Conservation (phyloP, 805 yeast genomes). For the Tetrapisispora arboricola region DNA sequence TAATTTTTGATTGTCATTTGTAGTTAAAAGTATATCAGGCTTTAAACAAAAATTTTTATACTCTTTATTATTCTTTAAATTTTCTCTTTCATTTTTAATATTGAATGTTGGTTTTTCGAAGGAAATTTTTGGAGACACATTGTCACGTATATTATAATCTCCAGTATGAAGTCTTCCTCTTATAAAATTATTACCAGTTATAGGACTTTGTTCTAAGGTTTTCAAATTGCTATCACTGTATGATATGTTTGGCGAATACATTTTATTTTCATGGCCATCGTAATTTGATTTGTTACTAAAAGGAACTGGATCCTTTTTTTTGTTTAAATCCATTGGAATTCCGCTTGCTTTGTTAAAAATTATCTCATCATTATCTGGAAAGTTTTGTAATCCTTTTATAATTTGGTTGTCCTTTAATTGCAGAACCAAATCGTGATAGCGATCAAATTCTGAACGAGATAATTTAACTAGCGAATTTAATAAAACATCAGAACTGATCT, state of each 20-base stretch:
- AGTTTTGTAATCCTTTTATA: background rate
- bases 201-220: background rate
- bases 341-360: background rate
- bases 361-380: background rate
- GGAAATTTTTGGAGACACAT: no score
- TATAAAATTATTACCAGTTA: conserved; percentile 1
- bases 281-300: no score
- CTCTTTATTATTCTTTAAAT: no score
- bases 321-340: no score
- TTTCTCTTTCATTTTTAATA: no score
- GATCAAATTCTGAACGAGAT: conserved; percentile 4
- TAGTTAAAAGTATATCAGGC: background rate
- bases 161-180: background rate
- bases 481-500: conserved; percentile 14
- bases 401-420: background rate
- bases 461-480: conserved; percentile 13
- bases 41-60: no score
- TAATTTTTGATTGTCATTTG: background rate
- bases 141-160: no score
- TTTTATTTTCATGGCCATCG: background rate
- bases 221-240: background rate
- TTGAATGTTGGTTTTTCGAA: no score
- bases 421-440: background rate
- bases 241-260: background rate
- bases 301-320: no score